Evolutionary conservation across 1,284 basidiomycete genomes (phyloP), one percentile per base, ranked within the genome.

Genomic region (Fomitopsis schrenkii): DNA sequence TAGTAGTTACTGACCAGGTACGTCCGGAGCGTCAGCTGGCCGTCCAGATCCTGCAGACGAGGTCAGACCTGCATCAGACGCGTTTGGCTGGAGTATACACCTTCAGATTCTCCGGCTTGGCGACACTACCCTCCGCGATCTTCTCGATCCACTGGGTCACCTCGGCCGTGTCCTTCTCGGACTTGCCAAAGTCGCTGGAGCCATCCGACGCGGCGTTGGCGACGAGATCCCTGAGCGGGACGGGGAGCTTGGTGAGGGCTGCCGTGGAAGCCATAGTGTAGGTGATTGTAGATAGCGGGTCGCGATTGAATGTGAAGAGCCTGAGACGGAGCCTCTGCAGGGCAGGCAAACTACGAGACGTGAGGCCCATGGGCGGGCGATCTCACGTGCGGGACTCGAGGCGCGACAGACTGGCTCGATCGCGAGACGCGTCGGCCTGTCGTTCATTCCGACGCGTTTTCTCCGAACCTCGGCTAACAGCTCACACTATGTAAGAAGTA

Each of bases 1-100:
- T 94, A 79, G 68, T 89, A 84, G 72, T 90, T 93, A 72, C 83
- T 83, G 66, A 94, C 90, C 67, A 94, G 76, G 74, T 92, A 97
- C 38, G 94, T 96, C 68, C 88, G 81, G 26, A 91, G 86, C 26
- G 84, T 78, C 59, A 97, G 81, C 60, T 87, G 77, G n/a, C 83
- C 76, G 72, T 95, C 86, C 64, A 96, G 78, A 40, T 84, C 82
- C 93, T 96, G 67, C 26, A 40, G 1, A 44, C 44, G 10, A 33
- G 17, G 48, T 48, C 48, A 42, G 30, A 59, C 38, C 52, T 48
- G 59, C 30, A 30, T 42, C 48, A 30, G 22, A 30, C 26, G 30
- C 19, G 22, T 35, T 38, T 22, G 17, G 3, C 33, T 52, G 12
- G 22, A 45, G 40, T 19, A 30, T 67, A 55, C 62, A 86, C 88